Percentiles rank a stretch among this genome's conserved stretches.
These are phyloP conservation scores for Beauveria medogensis DNA, from an alignment of 2,329 filamentous ascomycete species.

Conservation along the genomic window DNA sequence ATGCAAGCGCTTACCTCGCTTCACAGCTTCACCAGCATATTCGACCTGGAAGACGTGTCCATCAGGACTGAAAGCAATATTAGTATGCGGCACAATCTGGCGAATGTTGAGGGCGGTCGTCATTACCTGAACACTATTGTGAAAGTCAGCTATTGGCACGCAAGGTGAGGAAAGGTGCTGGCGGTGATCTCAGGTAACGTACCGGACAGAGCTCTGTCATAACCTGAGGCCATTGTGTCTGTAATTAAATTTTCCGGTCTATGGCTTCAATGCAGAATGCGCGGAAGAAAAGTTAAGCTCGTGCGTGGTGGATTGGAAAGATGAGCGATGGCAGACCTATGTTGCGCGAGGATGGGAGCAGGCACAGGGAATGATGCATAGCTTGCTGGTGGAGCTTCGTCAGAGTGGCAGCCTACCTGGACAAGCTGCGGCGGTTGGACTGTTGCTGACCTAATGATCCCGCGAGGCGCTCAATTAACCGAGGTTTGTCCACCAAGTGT, in stretches of 20 bases:
- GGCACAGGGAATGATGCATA: slow-evolving; percentile 5
- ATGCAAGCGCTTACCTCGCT: slow-evolving; percentile 63
- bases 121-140: slow-evolving; percentile 73
- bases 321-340: slow-evolving; percentile 14
- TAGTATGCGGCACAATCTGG: slow-evolving; percentile 25
- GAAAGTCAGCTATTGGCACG: slow-evolving; percentile 34
- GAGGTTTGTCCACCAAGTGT: too few relatives aligned
- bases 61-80: slow-evolving; percentile 67
- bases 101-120: not conserved
- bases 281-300: not conserved
- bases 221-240: slow-evolving; percentile 73
- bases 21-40: slow-evolving; percentile 97
- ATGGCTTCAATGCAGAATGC: not conserved
- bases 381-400: slow-evolving; percentile 28
- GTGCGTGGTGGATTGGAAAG: slow-evolving; percentile 5
- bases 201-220: slow-evolving; percentile 99
- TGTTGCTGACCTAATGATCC: not conserved
- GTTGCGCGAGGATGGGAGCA: slow-evolving; percentile 8
- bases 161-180: slow-evolving; percentile 15
- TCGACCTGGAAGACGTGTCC: slow-evolving; percentile 99
- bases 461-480: too few relatives aligned
- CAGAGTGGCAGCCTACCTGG: slow-evolving; percentile 30
- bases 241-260: not conserved
- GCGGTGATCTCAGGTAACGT: slow-evolving; percentile 31
- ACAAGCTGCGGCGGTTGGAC: not conserved